Conservation (phyloP, 495 filamentous ascomycete species). For the Aspergillus avenaceus region DNA sequence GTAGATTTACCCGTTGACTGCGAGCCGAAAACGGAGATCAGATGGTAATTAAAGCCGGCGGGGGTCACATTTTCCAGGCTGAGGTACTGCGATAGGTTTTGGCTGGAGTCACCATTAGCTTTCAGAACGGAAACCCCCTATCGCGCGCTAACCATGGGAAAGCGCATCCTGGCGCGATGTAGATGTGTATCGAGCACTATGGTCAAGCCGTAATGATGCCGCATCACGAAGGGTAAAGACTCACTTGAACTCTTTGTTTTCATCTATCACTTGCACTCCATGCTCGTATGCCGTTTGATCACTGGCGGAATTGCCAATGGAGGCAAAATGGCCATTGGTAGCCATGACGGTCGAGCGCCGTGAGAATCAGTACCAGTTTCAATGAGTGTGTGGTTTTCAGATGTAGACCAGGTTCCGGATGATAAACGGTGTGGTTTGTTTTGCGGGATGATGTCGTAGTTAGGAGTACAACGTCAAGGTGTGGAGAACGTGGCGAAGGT, state of each 20-base stretch:
- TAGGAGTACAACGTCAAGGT: conserved; percentile 13
- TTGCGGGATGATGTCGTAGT: conserved; percentile 3
- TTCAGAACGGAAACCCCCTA: neutral
- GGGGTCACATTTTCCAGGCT: conserved; percentile 70
- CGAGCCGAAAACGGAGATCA: conserved; percentile 97
- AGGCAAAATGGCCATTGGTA: conserved; percentile 87
- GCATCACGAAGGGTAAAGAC: conserved; percentile 11
- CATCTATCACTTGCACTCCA: conserved; percentile 95
- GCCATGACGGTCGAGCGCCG: conserved; percentile 54
- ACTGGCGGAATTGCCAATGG: conserved; percentile 60
- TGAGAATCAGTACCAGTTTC: neutral
- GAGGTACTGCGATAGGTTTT: conserved; percentile 78
- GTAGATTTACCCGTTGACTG: conserved; percentile 99
- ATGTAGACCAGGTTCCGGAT: no score
- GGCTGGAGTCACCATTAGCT: conserved; percentile 36
- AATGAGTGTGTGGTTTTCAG: neutral
- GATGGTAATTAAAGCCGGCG: conserved; percentile 96
- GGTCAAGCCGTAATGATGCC: neutral
- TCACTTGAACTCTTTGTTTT: conserved; percentile 95
- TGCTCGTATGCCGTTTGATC: conserved; percentile 71
- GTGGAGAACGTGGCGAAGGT: conserved; percentile 18
- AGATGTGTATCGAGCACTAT: neutral
- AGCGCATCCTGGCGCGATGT: neutral
- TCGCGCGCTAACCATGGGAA: neutral
- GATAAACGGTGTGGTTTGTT: neutral